These are phyloP conservation scores for Pichia occidentalis DNA, from an alignment of 805 yeast species.

Conservation along the genomic window DNA sequence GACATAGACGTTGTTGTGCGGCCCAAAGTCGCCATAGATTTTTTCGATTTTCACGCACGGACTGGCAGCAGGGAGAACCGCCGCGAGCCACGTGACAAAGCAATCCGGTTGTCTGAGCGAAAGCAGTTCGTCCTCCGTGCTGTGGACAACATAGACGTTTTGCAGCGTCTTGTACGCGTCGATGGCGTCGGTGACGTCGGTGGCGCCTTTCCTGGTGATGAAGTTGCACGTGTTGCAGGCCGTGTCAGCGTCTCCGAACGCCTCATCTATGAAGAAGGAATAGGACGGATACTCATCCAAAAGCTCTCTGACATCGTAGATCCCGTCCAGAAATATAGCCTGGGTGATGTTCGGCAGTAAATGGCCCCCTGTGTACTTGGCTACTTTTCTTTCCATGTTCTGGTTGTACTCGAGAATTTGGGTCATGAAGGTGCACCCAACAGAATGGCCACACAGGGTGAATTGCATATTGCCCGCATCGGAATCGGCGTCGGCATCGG, in stretches of 20 bases:
- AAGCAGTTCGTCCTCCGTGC: conserved; percentile 61
- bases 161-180: conserved; percentile 11
- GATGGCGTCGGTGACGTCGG: no score
- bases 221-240: conserved; percentile 18
- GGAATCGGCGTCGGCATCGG: conserved; percentile 17
- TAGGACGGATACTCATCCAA: conserved; percentile 59
- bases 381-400: no score
- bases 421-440: conserved; percentile 62
- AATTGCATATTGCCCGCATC: conserved; percentile 19
- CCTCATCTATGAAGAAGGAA: conserved; percentile 48
- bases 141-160: conserved; percentile 45
- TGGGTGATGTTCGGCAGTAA: conserved; percentile 20
- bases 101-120: conserved; percentile 41
- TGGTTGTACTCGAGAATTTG: conserved; percentile 48
- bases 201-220: no score
- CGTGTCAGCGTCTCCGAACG: conserved; percentile 34
- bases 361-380: no score
- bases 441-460: conserved; percentile 66
- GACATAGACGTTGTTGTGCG: conserved; percentile 65
- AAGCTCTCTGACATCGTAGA: conserved; percentile 47
- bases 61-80: no score
- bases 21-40: conserved; percentile 41
- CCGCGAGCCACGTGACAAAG: conserved; percentile 34
- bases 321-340: conserved; percentile 57
- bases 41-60: conserved; percentile 14